phyloP scores from a whole-genome alignment of 177 flowering plant species.

The Telopea speciosissima region DNA sequence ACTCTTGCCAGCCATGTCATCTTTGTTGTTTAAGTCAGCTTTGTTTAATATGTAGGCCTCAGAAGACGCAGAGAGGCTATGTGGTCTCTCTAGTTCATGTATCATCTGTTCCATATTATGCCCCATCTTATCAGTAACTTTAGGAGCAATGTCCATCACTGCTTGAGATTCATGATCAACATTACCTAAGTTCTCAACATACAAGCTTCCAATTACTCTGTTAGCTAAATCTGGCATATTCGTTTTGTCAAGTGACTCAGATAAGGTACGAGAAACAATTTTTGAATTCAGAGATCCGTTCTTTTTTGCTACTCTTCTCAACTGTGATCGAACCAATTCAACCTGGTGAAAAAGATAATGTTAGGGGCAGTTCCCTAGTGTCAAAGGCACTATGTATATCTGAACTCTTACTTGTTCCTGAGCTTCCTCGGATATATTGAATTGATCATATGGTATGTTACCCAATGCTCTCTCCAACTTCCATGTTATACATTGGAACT shows the following conservation, averaged over 20 bases:
- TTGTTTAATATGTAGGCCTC: conserved; percentile 21
- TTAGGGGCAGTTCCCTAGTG: background rate
- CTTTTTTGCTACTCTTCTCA: conserved; percentile 72
- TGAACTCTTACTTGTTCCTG: conserved; percentile 59
- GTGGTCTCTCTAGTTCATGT: conserved; percentile 14
- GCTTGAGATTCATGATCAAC: conserved; percentile 15
- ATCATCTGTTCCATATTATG: conserved; percentile 18
- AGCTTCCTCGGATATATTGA: conserved; percentile 82
- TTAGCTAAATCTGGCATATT: conserved; percentile 21
- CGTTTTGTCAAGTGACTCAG: conserved; percentile 32
- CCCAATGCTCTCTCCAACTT: conserved; percentile 65
- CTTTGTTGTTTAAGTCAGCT: conserved; percentile 14
- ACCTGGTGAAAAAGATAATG: conserved; percentile 39
- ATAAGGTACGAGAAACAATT: conserved; percentile 27
- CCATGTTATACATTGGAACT: conserved; percentile 72
- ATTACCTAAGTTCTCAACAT: conserved; percentile 26
- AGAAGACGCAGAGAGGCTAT: conserved; percentile 20
- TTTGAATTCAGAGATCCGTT: conserved; percentile 46
- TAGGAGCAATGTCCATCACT: conserved; percentile 21
- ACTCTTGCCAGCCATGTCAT: conserved; percentile 16
- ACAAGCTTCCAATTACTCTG: conserved; percentile 20
- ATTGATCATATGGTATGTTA: conserved; percentile 51
- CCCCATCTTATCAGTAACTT: conserved; percentile 12
- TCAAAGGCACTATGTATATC: background rate
- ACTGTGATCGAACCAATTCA: conserved; percentile 68